Percentiles rank a stretch among this genome's conserved stretches.
Evolutionary conservation across 2,329 filamentous ascomycete species (phyloP).

Genomic region (Neofusicoccum kwambonambiense): DNA sequence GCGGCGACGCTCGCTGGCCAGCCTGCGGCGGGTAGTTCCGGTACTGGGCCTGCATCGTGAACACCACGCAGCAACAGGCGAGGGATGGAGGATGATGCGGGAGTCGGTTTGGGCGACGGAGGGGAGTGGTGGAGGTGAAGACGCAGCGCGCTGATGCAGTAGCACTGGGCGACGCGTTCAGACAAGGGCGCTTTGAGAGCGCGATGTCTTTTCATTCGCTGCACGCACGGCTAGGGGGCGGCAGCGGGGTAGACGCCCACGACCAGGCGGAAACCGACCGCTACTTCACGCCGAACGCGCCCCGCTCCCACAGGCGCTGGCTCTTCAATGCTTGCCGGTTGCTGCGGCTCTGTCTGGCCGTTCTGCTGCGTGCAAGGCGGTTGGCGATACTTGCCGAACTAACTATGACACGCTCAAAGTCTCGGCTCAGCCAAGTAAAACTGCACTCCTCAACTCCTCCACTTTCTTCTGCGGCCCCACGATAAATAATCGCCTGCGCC

Average conservation of each 20-base stretch:
- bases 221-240: slow-evolving; percentile 1
- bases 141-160: neutral
- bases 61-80: slow-evolving; percentile 24
- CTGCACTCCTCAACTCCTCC: neutral
- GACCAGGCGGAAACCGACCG: neutral
- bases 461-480: neutral
- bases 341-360: neutral
- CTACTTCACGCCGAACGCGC: neutral
- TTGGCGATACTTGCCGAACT: neutral
- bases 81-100: neutral
- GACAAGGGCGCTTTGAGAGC: slow-evolving; percentile 4
- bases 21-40: slow-evolving; percentile 46
- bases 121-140: neutral
- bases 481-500: neutral
- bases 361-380: neutral
- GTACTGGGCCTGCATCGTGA: slow-evolving; percentile 46
- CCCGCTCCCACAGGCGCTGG: neutral
- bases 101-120: neutral
- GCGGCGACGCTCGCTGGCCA: slow-evolving; percentile 31
- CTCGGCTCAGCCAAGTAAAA: slow-evolving; percentile 7
- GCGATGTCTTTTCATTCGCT: slow-evolving; percentile 17
- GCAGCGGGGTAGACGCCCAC: neutral
- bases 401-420: neutral
- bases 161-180: slow-evolving; percentile 13
- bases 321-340: neutral